phyloP scores from a whole-genome alignment of 2,329 filamentous ascomycete genomes.

The Fusarium pseudonygamai region DNA sequence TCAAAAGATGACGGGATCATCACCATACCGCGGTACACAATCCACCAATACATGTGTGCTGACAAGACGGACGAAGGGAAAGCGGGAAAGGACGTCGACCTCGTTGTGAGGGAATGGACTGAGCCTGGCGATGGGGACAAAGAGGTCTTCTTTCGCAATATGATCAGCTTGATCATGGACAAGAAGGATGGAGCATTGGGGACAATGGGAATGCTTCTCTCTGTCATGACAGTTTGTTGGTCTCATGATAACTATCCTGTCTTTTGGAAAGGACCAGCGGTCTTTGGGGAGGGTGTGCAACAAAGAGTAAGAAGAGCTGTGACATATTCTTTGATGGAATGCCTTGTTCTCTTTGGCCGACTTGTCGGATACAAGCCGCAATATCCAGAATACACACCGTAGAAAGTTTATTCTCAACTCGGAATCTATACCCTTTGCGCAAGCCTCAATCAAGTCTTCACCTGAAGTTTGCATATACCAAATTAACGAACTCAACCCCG shows the following conservation, averaged over 20 bases:
- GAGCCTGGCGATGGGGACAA: slow-evolving; percentile 37
- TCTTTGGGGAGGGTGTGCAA: slow-evolving; percentile 14
- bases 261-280: slow-evolving; percentile 27
- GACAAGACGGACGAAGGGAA: slow-evolving; percentile 27
- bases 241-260: slow-evolving; percentile 38
- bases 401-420: background rate
- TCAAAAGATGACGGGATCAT: slow-evolving; percentile 28
- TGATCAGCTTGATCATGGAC: slow-evolving; percentile 32
- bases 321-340: slow-evolving; percentile 16
- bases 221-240: slow-evolving; percentile 31
- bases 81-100: slow-evolving; percentile 15
- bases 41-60: slow-evolving; percentile 34
- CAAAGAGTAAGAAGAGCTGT: slow-evolving; percentile 1
- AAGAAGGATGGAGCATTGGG: slow-evolving; percentile 19
- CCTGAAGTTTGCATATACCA: background rate
- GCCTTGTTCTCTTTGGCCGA: slow-evolving; percentile 1
- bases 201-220: slow-evolving; percentile 15
- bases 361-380: slow-evolving; percentile 8
- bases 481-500: background rate
- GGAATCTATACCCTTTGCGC: background rate
- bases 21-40: slow-evolving; percentile 31
- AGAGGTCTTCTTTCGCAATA: slow-evolving; percentile 37
- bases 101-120: slow-evolving; percentile 36
- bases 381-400: slow-evolving; percentile 9
- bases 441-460: background rate